Evolutionary conservation across 345 rosid genomes (phyloP), one percentile per base, ranked within the genome.

Genomic region (Populus pruinosa): DNA sequence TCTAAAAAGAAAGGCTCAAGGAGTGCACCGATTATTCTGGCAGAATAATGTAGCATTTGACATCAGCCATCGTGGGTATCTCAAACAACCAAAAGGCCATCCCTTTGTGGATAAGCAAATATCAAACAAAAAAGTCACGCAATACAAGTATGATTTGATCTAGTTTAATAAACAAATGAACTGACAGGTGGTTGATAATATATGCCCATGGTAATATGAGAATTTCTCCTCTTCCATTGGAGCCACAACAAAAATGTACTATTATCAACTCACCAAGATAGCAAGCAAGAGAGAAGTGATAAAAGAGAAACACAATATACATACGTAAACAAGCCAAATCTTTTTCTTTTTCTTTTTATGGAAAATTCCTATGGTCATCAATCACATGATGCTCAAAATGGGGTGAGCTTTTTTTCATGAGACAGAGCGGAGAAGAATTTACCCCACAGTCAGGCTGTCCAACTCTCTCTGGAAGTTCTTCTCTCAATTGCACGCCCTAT

Each of bases 381-480:
- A 79, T 11, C 36, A 23, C 67, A 75, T 39, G 23, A 79, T 27
- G 70, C 73, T 50, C 6, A 66, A 47, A 11, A 62, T 50, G 41
- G 50, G 18, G 72, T 67, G 69, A 44, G 74, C 25, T 41, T 69
- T 43, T 41, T n/a, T 47, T 55, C n/a, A 16, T 13, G 49, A 39
- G 59, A 18, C n/a, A 18, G 39, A 27, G 44, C 17, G 49, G 12
- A 63, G 69, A 38, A 77, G 29, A 62, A 71, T 64, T 76, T 78
- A 90, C 97, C 89, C 88, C 93, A 82, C 96, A 91, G 79, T 91
- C 96, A 27, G 92, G 96, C 67, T 91, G 90, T 36, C 96, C 97
- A 76, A 68, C 72, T 75, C 94, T 85, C 80, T 90, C 91, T 0
- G 97, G 97, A 36, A 92, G 87, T 35, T 92, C 92, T 64, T 88